Base-by-base conservation (phyloP, 176 grass and related monocot species). In the Sorghum bicolor region DNA sequence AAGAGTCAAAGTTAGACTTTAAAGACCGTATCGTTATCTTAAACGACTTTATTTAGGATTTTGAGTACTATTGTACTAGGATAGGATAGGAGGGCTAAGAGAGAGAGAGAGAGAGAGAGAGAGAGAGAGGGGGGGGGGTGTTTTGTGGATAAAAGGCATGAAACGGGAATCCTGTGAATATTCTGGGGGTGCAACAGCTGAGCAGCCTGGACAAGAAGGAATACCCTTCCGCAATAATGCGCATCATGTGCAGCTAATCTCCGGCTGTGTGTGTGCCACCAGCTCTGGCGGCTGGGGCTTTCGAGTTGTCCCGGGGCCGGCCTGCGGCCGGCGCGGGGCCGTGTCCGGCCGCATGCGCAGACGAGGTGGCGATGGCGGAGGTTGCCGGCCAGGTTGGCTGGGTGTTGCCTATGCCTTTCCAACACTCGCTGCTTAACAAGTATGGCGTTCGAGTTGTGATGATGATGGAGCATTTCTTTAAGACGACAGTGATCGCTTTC, bases 251-350 rank as follows among this genome's bases (percentile, higher is more conserved):
- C 72, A 74, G 30, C 47, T 36, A 36, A 74, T 28, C 72, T 75
- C 28, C 9, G 44, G 45, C 17, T 33, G 72, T 50, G 44, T 50
- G 44, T 8, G 43, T 24, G 53, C 45, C 72, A 75, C 72, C 45
- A 75, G 28, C 45, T 62, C 26, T 20, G 16, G 45, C 72, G 28
- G 45, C 5, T 10, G 72, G 72, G 72, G 45, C 48, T 75, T 75
- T 57, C 73, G 73, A 53, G 48, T 75, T 75, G 73, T 75, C 47
- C 10, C 72, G 72, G 72, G 72, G 45, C 72, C 28, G 1, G 53
- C 52, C 17, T 50, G 25, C 71, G 41, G 45, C 17, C 45, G 72
- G 45, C 43, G 25, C 24, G 65, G 31, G 32, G 32, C 31, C 64
- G 64, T 2, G 62, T 16, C 32, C 66, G 66, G 8, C 32, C 16